These are phyloP conservation scores for Botrytis sinoallii DNA, from an alignment of 2,329 filamentous ascomycete species.

Conservation along the genomic window DNA sequence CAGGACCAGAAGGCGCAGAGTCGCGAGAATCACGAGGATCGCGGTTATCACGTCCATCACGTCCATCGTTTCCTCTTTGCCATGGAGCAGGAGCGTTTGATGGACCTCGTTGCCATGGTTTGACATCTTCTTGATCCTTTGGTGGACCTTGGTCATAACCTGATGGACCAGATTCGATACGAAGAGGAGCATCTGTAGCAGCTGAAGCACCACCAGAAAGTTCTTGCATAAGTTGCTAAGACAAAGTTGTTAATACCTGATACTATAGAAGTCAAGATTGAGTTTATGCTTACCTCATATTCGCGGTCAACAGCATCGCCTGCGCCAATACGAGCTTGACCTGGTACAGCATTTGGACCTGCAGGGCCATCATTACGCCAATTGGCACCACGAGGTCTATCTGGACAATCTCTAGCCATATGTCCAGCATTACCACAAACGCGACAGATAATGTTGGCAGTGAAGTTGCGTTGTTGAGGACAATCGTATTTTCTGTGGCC, in stretches of 20 bases:
- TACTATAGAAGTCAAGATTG: background rate
- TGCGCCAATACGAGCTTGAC: slow-evolving; percentile 58
- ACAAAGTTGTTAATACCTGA: slow-evolving; percentile 39
- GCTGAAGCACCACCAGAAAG: slow-evolving; percentile 69
- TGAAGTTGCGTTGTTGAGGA: slow-evolving; percentile 95
- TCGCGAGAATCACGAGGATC: slow-evolving; percentile 40
- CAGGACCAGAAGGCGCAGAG: slow-evolving; percentile 42
- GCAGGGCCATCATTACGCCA: slow-evolving; percentile 77
- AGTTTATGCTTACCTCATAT: slow-evolving; percentile 71
- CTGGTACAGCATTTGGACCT: slow-evolving; percentile 49
- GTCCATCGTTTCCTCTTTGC: slow-evolving; percentile 46
- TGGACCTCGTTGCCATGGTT: slow-evolving; percentile 86
- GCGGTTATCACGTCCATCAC: slow-evolving; percentile 34
- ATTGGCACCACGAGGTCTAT: slow-evolving; percentile 72
- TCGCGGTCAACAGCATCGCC: slow-evolving; percentile 89
- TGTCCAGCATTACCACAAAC: slow-evolving; percentile 97
- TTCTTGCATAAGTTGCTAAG: slow-evolving; percentile 94
- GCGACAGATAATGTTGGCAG: slow-evolving; percentile 98
- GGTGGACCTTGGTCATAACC: slow-evolving; percentile 50
- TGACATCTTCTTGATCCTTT: slow-evolving; percentile 54
- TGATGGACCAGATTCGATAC: slow-evolving; percentile 79
- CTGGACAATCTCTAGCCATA: slow-evolving; percentile 97
- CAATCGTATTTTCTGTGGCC: slow-evolving; percentile 99
- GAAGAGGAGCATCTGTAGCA: slow-evolving; percentile 62
- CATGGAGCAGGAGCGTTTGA: slow-evolving; percentile 83